phyloP scores from a whole-genome alignment of 257 asterid genomes.

The Solanum piurae region DNA sequence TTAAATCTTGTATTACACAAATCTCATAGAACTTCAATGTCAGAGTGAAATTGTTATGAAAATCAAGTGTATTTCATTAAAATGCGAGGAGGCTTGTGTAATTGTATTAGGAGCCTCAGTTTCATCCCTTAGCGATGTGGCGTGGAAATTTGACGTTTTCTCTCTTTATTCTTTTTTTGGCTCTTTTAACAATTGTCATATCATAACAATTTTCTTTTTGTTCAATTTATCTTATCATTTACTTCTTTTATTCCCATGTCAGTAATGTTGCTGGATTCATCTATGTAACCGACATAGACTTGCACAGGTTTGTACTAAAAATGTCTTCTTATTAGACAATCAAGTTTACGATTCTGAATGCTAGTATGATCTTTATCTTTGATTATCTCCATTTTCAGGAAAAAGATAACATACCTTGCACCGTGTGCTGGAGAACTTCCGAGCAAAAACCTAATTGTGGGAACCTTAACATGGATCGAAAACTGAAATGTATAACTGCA shows the following conservation, averaged over 20 bases:
- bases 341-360: not conserved
- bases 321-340: not conserved
- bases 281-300: conserved; percentile 74
- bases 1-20: not conserved
- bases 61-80: not conserved
- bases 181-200: not conserved
- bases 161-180: not conserved
- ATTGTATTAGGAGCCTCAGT: not conserved
- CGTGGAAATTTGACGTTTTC: not conserved
- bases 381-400: conserved; percentile 30
- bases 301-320: conserved; percentile 45
- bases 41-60: not conserved
- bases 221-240: not conserved
- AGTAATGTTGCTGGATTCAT: conserved; percentile 96
- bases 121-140: not conserved
- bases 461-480: conserved; percentile 86
- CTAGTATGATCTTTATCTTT: not conserved
- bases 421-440: conserved; percentile 94
- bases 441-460: conserved; percentile 65
- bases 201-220: not conserved
- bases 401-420: conserved; percentile 72
- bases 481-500: conserved; percentile 9
- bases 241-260: not conserved
- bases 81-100: not conserved
- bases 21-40: not conserved